Percentiles rank a stretch among this genome's conserved stretches.
Conservation (phyloP, 768 basidiomycete species). For the Phallus indusiatus region DNA sequence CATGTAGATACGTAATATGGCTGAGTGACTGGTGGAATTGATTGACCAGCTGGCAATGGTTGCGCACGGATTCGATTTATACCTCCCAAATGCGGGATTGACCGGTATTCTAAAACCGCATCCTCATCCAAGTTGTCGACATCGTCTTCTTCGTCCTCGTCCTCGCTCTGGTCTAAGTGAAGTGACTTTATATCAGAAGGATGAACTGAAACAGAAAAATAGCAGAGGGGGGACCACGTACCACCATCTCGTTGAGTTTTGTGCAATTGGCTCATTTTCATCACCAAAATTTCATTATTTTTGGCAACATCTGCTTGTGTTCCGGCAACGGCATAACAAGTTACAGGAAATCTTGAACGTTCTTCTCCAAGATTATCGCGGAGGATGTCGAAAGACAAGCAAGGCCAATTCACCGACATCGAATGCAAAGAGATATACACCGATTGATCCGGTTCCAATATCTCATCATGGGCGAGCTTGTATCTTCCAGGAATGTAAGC, state of each 20-base stretch:
- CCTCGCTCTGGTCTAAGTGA: conserved; percentile 52
- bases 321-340: conserved; percentile 84
- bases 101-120: conserved; percentile 83
- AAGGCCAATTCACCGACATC: conserved; percentile 91
- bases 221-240: conserved; percentile 28
- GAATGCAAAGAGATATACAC: conserved; percentile 97
- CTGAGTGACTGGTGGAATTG: conserved; percentile 58
- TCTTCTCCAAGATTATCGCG: conserved; percentile 86
- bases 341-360: conserved; percentile 80
- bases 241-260: conserved; percentile 81
- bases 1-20: conserved; percentile 92
- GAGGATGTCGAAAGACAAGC: conserved; percentile 90
- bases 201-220: background rate
- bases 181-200: background rate
- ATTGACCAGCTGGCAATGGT: conserved; percentile 56
- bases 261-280: conserved; percentile 85
- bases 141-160: conserved; percentile 68
- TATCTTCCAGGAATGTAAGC: conserved; percentile 78
- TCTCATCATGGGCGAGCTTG: conserved; percentile 69
- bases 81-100: conserved; percentile 83
- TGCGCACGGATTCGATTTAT: conserved; percentile 94
- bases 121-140: conserved; percentile 83
- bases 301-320: conserved; percentile 78
- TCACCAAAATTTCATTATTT: conserved; percentile 83
- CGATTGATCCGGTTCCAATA: conserved; percentile 87